Evolutionary conservation across 2,329 filamentous ascomycete genomes (phyloP).

Genomic region (Talaromyces sp.): DNA sequence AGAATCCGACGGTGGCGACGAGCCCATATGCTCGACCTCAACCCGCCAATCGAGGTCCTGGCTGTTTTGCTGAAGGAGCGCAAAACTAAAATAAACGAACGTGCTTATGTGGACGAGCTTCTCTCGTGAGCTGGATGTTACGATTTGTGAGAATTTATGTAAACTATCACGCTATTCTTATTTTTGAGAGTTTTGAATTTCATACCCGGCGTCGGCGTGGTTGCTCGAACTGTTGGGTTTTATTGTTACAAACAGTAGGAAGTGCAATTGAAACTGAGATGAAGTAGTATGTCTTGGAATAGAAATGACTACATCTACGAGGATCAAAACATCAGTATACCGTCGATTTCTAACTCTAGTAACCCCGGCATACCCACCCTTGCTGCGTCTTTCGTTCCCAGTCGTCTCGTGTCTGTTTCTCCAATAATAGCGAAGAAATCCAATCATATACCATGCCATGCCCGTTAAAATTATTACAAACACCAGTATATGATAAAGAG

Average conservation of each 20-base stretch:
- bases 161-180: background rate
- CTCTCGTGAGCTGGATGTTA: conserved; percentile 19
- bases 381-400: background rate
- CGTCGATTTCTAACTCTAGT: background rate
- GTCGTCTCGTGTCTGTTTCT: background rate
- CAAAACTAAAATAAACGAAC: conserved; percentile 43
- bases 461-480: conserved; percentile 14
- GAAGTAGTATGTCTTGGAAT: too few species aligned
- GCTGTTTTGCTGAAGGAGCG: conserved; percentile 69
- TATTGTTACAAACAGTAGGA: background rate
- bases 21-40: conserved; percentile 73
- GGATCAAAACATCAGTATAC: background rate
- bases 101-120: conserved; percentile 55
- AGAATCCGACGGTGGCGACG: conserved; percentile 82
- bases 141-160: background rate
- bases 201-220: background rate
- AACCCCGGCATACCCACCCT: background rate
- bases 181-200: background rate
- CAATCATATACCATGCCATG: conserved; percentile 14
- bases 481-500: conserved; percentile 12
- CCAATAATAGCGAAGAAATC: conserved; percentile 8
- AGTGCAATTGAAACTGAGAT: too few species aligned
- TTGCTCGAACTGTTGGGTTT: background rate
- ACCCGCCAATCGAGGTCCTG: conserved; percentile 83
- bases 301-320: background rate